Evolutionary conservation across 257 asterid genomes (phyloP), one percentile per base, ranked within the genome.

Genomic region (Voacanga thouarsii): DNA sequence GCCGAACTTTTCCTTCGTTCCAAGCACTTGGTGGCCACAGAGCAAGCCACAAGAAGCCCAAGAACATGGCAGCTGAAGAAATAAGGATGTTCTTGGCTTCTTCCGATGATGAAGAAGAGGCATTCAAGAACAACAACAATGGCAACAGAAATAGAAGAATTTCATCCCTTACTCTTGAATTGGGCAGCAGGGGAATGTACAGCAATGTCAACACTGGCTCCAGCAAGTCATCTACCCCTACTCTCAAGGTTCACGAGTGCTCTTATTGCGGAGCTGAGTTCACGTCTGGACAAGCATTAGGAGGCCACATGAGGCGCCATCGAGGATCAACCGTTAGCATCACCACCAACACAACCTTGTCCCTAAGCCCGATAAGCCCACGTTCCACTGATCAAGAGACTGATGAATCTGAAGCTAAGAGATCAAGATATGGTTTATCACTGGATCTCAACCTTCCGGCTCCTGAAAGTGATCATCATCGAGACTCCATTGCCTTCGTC

Each of bases 1-100:
- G 80, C 74, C 77, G 88, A 65, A 81, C 91, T 12, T 96, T 94
- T 71, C 80, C 89, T 65, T 93, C 99, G 0, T 96, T 96, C 72
- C 99, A 96, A 84, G 98, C 99, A 10, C 77, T 96, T 5, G 98
- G 99, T 1, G 99, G 99, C 0, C 99, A 96, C 72, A 85, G 98
- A 0, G 96, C 99, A 1, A 93, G 99, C 59, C 90, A 86, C 66
- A 86, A 70, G 67, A 86, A 84, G 75, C 84, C 83, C 6, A 86
- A 84, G 56, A 66, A 74, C 76, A 30, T 81, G 7, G 79, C 82
- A 5, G 81, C 73, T 16, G 80, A 73, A 6, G 80, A 74, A 33
- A 83, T 78, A 78, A 84, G 50, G 43, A 7, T 74, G 43, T 70
- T 65, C 14, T 69, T 69, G 14, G 75, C 70, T 16, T 70, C 77